Conservation (phyloP, 129 eudicot genomes). For the Pseudognaphalium luteoalbum region DNA sequence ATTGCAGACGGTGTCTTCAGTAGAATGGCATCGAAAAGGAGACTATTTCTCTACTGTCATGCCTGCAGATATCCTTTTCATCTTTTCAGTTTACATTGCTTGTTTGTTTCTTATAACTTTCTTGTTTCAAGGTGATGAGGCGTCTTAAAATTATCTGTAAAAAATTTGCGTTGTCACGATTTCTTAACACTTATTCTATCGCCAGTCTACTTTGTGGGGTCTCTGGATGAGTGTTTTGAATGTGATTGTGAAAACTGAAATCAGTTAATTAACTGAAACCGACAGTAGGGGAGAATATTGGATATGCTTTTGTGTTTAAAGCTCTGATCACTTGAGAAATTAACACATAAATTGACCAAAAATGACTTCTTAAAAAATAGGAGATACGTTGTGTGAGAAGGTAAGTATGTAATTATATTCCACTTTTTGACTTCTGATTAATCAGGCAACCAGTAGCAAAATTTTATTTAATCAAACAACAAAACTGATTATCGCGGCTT, state of each 20-base stretch:
- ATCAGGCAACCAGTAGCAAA: not conserved
- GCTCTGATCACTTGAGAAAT: not conserved
- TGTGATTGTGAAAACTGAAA: not conserved
- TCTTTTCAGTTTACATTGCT: not conserved
- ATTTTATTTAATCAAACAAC: not conserved
- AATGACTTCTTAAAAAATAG: no score
- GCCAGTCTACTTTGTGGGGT: not conserved
- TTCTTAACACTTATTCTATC: not conserved
- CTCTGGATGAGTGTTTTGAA: not conserved
- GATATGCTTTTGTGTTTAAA: not conserved
- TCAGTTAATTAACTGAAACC: not conserved
- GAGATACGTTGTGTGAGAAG: no score
- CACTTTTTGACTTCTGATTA: not conserved
- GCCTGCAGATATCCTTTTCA: conserved; percentile 95
- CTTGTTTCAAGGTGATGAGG: conserved; percentile 1
- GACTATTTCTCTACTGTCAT: conserved; percentile 91
- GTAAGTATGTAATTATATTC: not conserved
- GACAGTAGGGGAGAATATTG: not conserved
- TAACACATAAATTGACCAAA: no score
- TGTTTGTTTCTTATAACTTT: not conserved
- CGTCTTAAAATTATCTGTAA: not conserved
- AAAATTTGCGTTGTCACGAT: not conserved
- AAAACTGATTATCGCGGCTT: not conserved
- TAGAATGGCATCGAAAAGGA: conserved; percentile 99
- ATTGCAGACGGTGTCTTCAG: conserved; percentile 80